Base-by-base conservation (phyloP, 2,329 filamentous ascomycete species). In the Fusarium sp. region DNA sequence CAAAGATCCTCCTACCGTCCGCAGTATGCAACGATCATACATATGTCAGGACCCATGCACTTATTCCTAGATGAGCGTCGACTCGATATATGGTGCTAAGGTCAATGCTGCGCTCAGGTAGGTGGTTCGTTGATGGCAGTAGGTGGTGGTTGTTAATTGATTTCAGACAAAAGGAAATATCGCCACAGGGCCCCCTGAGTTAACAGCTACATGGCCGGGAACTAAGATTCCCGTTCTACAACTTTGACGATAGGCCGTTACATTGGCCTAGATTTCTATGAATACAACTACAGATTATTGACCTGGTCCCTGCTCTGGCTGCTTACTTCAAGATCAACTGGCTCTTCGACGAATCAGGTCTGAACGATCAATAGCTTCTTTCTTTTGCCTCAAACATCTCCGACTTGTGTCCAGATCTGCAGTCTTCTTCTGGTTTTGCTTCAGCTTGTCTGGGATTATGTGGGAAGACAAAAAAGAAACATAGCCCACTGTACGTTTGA, bases 281-380 rank as follows among this genome's bases (percentile, higher is more conserved):
- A n/a, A 51, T 47, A 43, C 28, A 13, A 28, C 16, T 37, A 37
- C 5, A 16, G 20, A 28, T 28, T 16, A 42, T 49, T 64, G 58
- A 60, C 62, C 60, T 62, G 53, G 62, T 63, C 70, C 64, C 51
- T 70, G 67, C 47, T 40, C 43, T 63, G 65, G 62, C 50, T 70
- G 67, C 47, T 40, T 41, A 58, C 46, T 53, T 61, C 16, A 46
- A 49, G 42, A 51, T 55, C 27, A 55, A 57, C 46, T 60, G 42
- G 48, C 16, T n/a, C 10, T 34, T 49, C n/a, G 21, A 42, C 62
- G 40, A 66, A 66, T 66, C 63, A 61, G 11, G 43, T 40, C 55
- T 66, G 28, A 61, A 62, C 14, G 7, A 30, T 42, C 40, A 48
- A 25, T 25, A 46, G 16, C 59, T 71, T 64, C 49, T 63, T 56